phyloP scores from a whole-genome alignment of 129 eudicot genomes.

The Centella asiatica region DNA sequence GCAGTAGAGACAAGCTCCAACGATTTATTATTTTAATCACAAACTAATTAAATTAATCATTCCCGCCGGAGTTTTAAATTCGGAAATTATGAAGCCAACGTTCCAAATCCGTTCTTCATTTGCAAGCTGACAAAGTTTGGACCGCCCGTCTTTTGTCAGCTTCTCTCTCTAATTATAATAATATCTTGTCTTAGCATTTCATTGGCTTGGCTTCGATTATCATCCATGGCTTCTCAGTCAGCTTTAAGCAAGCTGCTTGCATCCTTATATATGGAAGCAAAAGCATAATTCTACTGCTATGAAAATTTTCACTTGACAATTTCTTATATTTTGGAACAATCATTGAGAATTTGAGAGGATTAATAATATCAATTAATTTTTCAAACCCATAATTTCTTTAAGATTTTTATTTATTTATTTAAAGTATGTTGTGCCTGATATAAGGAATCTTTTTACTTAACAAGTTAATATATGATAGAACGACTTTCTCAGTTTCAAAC shows the following conservation, averaged over 20 bases:
- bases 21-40: constrained; percentile 3
- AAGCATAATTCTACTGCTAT: neutral
- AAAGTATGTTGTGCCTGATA: no score
- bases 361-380: no score
- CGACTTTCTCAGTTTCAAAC: no score
- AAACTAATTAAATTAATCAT: neutral
- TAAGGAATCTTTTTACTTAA: no score
- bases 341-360: no score
- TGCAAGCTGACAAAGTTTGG: constrained; percentile 2
- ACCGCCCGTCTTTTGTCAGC: constrained; percentile 11
- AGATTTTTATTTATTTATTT: no score
- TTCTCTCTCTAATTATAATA: neutral
- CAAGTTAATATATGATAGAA: no score
- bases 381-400: no score
- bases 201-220: neutral
- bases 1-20: neutral
- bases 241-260: neutral
- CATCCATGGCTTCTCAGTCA: neutral
- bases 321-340: no score
- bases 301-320: no score
- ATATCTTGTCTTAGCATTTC: neutral
- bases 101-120: constrained; percentile 6
- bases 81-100: constrained; percentile 5
- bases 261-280: constrained; percentile 3
- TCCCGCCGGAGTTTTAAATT: constrained; percentile 15